Evolutionary conservation across 176 grass and related monocot genomes (phyloP).

Genomic region (Echinochloa phyllopogon): DNA sequence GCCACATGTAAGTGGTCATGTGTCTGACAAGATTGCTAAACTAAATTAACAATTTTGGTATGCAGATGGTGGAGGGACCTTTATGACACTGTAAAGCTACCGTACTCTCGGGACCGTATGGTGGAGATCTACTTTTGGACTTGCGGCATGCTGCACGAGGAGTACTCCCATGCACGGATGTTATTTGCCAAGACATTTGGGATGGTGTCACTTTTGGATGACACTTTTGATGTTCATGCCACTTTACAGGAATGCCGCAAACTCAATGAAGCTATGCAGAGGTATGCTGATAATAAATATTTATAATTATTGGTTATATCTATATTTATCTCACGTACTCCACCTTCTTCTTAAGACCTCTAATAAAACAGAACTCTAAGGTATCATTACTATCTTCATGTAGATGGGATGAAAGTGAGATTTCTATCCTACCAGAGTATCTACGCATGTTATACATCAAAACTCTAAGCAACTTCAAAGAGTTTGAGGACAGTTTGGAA

Average conservation of each 20-base stretch:
- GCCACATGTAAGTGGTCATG: not conserved
- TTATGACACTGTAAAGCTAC: not conserved
- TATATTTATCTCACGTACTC: not conserved
- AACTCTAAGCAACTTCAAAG: not conserved
- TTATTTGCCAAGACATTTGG: constrained; percentile 24
- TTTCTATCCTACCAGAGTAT: not conserved
- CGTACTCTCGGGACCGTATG: not conserved
- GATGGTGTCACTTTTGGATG: not conserved
- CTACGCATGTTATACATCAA: not conserved
- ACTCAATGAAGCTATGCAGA: constrained; percentile 13
- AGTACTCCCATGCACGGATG: not conserved
- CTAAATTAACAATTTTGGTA: not conserved
- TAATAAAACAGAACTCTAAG: not conserved
- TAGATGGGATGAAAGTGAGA: constrained; percentile 11
- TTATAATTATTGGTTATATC: not conserved
- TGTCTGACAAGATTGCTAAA: not conserved
- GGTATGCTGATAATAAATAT: not conserved
- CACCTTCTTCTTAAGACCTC: not conserved
- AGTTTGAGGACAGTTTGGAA: constrained; percentile 11
- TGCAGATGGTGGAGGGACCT: constrained; percentile 31
- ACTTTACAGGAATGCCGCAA: constrained; percentile 11
- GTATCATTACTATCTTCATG: not conserved
- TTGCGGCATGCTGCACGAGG: not conserved
- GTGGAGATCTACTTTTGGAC: constrained; percentile 25
- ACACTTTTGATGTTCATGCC: constrained; percentile 25